These are phyloP conservation scores for Cenchrus americanus DNA, from an alignment of 176 grass and related monocot species.

Conservation along the genomic window DNA sequence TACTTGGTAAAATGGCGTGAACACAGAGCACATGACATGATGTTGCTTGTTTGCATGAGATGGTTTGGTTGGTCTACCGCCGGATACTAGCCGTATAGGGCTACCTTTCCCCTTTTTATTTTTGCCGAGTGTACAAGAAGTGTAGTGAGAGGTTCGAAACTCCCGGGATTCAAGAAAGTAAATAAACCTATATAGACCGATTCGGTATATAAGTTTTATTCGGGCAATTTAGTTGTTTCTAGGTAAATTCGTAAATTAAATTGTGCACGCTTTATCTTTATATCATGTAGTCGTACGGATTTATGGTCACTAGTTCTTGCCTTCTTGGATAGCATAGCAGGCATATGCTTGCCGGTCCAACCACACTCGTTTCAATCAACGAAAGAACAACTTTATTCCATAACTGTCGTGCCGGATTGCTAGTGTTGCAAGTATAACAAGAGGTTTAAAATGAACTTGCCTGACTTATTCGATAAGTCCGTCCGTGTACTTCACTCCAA, in stretches of 20 bases:
- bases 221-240: neutral
- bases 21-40: too few relatives aligned
- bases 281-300: neutral
- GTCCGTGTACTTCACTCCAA: conserved; percentile 3
- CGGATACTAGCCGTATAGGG: neutral
- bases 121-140: neutral
- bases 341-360: neutral
- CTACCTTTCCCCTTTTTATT: neutral
- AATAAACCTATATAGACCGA: neutral
- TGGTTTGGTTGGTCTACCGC: too few relatives aligned
- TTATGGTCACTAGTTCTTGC: neutral
- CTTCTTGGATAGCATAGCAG: too few relatives aligned
- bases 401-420: neutral
- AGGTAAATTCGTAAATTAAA: conserved; percentile 11
- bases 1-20: too few relatives aligned
- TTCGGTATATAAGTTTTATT: too few relatives aligned
- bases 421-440: neutral
- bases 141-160: neutral
- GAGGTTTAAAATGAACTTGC: conserved; percentile 1
- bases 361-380: neutral
- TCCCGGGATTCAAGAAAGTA: neutral
- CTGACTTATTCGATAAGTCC: neutral
- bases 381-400: neutral
- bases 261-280: conserved; percentile 10
- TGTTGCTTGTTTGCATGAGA: too few relatives aligned